phyloP scores from a whole-genome alignment of 2,329 filamentous ascomycete species.

The Shiraia bambusicola region DNA sequence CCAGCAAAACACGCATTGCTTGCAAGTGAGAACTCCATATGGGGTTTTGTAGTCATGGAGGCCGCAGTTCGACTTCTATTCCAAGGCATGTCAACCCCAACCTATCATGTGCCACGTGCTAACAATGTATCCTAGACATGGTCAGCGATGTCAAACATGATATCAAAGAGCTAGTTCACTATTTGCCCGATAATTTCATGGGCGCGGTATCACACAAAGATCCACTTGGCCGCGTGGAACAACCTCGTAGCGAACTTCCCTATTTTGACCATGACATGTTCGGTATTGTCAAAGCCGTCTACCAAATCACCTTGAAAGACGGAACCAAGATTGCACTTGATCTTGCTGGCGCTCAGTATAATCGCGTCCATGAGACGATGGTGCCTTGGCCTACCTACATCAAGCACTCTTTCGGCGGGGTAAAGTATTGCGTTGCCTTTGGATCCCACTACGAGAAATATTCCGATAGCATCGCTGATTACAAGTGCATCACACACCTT shows the following conservation, averaged over 20 bases:
- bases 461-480: constrained; percentile 5
- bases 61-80: constrained; percentile 12
- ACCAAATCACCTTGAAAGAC: constrained; percentile 15
- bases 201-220: constrained; percentile 10
- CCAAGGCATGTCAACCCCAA: constrained; percentile 5
- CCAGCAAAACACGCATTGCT: constrained; percentile 12
- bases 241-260: constrained; percentile 7
- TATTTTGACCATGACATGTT: constrained; percentile 10
- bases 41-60: constrained; percentile 19
- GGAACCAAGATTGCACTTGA: constrained; percentile 16
- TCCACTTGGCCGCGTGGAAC: background rate
- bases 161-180: constrained; percentile 16
- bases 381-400: constrained; percentile 12
- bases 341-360: constrained; percentile 15
- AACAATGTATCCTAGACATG: constrained; percentile 8
- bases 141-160: constrained; percentile 15
- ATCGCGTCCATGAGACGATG: constrained; percentile 6
- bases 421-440: constrained; percentile 14
- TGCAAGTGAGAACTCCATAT: constrained; percentile 11
- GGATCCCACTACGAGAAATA: constrained; percentile 12
- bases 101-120: background rate
- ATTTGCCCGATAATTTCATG: background rate
- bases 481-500: constrained; percentile 9
- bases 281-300: constrained; percentile 13
- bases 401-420: constrained; percentile 2